Evolutionary conservation across 805 yeast genomes (phyloP).

Genomic region (Candida insectalens): DNA sequence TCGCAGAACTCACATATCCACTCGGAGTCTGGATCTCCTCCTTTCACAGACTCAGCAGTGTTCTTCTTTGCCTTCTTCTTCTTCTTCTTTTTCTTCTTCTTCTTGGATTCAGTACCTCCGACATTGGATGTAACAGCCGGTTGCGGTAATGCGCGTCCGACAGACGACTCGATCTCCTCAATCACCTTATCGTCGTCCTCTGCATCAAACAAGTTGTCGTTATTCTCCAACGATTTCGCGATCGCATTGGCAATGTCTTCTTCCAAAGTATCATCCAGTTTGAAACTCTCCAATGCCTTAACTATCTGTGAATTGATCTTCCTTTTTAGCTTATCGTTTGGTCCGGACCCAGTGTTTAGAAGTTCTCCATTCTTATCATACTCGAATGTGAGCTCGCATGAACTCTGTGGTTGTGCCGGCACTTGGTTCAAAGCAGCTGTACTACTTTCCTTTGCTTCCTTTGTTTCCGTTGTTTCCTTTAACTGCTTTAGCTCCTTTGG

Average conservation of each 20-base stretch:
- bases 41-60: not conserved
- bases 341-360: conserved; percentile 7
- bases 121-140: not conserved
- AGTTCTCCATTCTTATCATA: conserved; percentile 15
- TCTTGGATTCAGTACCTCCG: conserved; percentile 1
- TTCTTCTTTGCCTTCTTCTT: conserved; percentile 2
- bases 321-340: conserved; percentile 10
- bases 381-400: conserved; percentile 15
- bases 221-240: conserved; percentile 9
- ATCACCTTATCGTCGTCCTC: not conserved
- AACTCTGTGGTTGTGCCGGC: not conserved
- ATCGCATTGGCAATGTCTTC: conserved; percentile 14
- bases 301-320: conserved; percentile 14
- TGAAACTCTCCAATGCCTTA: conserved; percentile 15
- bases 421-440: too few relatives aligned
- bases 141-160: not conserved
- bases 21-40: conserved; percentile 10
- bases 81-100: conserved; percentile 12
- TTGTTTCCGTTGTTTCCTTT: too few relatives aligned
- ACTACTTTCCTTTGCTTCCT: too few relatives aligned
- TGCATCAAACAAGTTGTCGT: not conserved
- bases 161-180: not conserved
- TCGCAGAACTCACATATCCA: conserved; percentile 38
- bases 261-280: conserved; percentile 11
- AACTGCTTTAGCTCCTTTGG: too few relatives aligned